phyloP scores from a whole-genome alignment of 2,329 filamentous ascomycete genomes.

The Xylariales sp. region DNA sequence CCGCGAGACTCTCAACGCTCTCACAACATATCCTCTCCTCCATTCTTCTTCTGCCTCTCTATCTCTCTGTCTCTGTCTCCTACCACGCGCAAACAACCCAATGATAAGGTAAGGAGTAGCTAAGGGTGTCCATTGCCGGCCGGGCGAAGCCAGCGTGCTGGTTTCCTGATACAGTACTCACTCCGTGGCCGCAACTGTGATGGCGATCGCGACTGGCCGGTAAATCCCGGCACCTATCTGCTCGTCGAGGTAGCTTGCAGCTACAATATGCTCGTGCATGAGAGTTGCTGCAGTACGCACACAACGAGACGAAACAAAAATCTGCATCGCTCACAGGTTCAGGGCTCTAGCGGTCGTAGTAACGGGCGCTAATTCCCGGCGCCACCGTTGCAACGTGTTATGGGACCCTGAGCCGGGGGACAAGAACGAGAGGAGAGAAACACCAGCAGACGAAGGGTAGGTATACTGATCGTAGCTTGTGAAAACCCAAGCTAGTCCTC shows the following conservation, averaged over 20 bases:
- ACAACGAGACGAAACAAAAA: neutral
- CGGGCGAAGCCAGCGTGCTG: constrained; percentile 13
- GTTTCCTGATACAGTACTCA: constrained; percentile 14
- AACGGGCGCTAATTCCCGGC: constrained; percentile 24
- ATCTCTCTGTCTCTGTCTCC: neutral
- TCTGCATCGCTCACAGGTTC: constrained; percentile 27
- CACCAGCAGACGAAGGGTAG: constrained; percentile 1
- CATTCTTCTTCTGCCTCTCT: neutral
- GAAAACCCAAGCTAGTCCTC: constrained; percentile 2
- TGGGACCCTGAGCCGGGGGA: constrained; percentile 15
- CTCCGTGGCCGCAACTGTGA: constrained; percentile 20
- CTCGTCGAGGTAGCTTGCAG: constrained; percentile 10
- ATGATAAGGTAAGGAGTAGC: neutral
- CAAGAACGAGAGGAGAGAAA: neutral
- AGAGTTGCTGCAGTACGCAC: constrained; percentile 22
- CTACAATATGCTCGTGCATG: constrained; percentile 26
- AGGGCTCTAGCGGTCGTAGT: constrained; percentile 18
- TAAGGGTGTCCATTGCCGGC: constrained; percentile 17
- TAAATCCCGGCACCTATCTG: constrained; percentile 14
- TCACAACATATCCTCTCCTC: neutral
- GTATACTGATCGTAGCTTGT: constrained; percentile 2
- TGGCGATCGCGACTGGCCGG: constrained; percentile 25
- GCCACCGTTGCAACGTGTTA: constrained; percentile 25
- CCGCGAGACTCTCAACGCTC: constrained; percentile 15
- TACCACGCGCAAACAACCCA: neutral